Base-by-base conservation (phyloP, 2,329 filamentous ascomycete genomes). In the Ambrosiella xylebori region DNA sequence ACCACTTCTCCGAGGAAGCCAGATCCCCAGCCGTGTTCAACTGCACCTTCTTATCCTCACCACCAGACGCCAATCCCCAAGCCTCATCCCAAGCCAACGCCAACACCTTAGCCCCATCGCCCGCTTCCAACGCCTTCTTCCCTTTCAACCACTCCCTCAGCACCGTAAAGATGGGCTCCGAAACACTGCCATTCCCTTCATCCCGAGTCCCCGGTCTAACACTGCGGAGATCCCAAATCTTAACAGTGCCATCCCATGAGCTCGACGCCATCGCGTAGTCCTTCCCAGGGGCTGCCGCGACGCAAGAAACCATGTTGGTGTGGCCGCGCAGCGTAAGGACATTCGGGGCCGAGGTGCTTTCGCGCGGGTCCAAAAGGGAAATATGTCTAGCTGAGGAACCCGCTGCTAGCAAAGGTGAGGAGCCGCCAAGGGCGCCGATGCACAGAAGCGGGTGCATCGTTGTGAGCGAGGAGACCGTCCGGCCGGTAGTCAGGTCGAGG, bases 11-110 rank as follows among this genome's bases (percentile, higher is more conserved):
- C 59, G 19, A 53, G 44, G 56, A 45, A 12, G 59, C 56, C 19
- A 60, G 39, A 38, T 59, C 61, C 13, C 60, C 56, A 44, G 47
- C 45, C n/a, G 54, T 41, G 45, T 98, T 96, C 61, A 98, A 82
- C 74, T 98, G 93, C 65, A 98, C 83, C 73, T 81, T 83, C 74
- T 93, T 95, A 68, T 98, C 93, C 76, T 97, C 90, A 13, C 91
- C 89, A 49, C 76, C 89, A 66, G 87, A 94, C 50, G 96, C 85
- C 67, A 98, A 91, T 1, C 93, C 94, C 66, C 94, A 81, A 6
- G 82, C 79, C 68, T 77, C 75, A 69, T 96, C 87, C 93, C 93
- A 98, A 60, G 76, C 79, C 4, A 97, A 86, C 39, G 81, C 80
- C 69, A 97, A 88, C 54, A 98, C 88, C 77, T 97, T 97, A 62